Evolutionary conservation across 306 rosid species (phyloP), one percentile per base, ranked within the genome.

Genomic region (Trifolium pratense): DNA sequence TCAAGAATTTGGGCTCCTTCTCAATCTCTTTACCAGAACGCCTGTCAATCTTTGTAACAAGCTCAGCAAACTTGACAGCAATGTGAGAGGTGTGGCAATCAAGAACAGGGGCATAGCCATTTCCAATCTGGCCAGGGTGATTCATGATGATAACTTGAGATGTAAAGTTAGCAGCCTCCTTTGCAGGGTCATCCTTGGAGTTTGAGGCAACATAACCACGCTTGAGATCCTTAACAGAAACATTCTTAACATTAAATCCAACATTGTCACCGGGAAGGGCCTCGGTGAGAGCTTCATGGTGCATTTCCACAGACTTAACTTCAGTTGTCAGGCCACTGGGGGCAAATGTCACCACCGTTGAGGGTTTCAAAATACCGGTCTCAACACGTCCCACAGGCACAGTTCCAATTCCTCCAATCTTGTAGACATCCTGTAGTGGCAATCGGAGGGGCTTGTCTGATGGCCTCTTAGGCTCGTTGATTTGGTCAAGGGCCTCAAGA

Each of bases 321-420:
- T 51, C 58, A 51, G 58, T 51, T 51, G 18, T 21, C 10, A 51
- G 58, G 18, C 58, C 25, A 51, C 2, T 51, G 9, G 58, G 58
- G 0, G 58, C 58, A 51, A 51, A 51, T 7, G 58, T 51, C 25
- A 51, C 58, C 58, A 51, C 58, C 26, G 18, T 51, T 51, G 25
- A 23, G 18, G 58, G 58, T 17, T 51, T 51, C 21, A 51, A 16
- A 23, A 18, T 3, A 17, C 58, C 25, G 0, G 58, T 51, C 25
- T 51, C 25, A 51, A 51, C 58, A 51, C 58, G 25, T 17, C 58
- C 58, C 58, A 51, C 58, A 8, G 58, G 58, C 23, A 51, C 58
- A 17, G 58, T 51, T 51, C 58, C 58, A 51, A 51, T 51, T 51
- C 58, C 58, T 8, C 58, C 58, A 51, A 51, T 51, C 58, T 51